A percentile compares a stretch with the other conserved stretches of the same genome.
These are phyloP conservation scores for Apostasia ramifera DNA, from an alignment of 106 monocot species.

Conservation along the genomic window DNA sequence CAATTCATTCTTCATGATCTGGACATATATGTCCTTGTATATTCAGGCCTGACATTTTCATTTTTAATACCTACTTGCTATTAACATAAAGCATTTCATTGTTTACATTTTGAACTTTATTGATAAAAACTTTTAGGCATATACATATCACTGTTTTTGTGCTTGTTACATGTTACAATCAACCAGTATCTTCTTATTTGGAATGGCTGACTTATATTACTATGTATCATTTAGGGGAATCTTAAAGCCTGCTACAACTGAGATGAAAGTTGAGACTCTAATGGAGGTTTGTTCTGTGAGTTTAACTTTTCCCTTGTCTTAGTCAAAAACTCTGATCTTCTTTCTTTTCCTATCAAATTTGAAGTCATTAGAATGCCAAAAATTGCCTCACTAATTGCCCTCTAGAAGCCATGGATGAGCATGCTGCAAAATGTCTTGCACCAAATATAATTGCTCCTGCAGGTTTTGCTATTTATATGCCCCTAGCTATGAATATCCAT, in stretches of 20 bases:
- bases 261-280: conserved; percentile 66
- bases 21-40: background rate
- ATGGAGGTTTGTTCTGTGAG: conserved; percentile 43
- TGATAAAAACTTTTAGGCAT: no score
- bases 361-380: conserved; percentile 66
- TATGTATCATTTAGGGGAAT: conserved; percentile 58
- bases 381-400: conserved; percentile 49
- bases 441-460: conserved; percentile 58
- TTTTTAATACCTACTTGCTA: background rate
- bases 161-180: no score
- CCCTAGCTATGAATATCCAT: conserved; percentile 70
- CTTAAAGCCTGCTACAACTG: conserved; percentile 60
- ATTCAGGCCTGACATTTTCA: background rate
- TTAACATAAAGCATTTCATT: background rate
- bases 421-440: conserved; percentile 54
- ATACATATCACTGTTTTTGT: no score
- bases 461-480: conserved; percentile 78
- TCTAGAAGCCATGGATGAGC: conserved; percentile 42
- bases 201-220: background rate
- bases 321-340: background rate
- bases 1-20: background rate
- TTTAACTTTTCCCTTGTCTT: background rate
- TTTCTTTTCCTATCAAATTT: conserved; percentile 4
- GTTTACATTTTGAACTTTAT: no score
- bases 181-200: no score